Conservation (phyloP, 2,329 filamentous ascomycete species). For the Fusarium haematococcum region DNA sequence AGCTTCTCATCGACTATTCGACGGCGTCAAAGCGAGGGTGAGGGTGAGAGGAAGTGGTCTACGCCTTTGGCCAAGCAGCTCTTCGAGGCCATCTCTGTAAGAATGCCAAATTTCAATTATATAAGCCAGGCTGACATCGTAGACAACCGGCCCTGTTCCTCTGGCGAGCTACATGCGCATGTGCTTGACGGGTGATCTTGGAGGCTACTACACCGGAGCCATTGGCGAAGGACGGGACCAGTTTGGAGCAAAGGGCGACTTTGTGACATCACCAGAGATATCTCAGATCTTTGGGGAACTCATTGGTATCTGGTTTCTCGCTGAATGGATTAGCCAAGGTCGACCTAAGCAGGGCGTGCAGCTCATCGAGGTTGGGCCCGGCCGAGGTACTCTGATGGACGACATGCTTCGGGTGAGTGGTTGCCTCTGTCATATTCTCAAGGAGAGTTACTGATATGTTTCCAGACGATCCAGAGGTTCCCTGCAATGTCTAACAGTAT, state of each 20-base stretch:
- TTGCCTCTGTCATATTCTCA: too few relatives aligned
- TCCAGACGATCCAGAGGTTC: constrained; percentile 85
- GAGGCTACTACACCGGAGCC: constrained; percentile 91
- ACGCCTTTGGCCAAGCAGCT: constrained; percentile 91
- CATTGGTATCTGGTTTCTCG: constrained; percentile 92
- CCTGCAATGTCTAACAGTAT: constrained; percentile 80
- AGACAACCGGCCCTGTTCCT: constrained; percentile 87
- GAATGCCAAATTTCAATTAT: background rate
- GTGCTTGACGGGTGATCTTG: constrained; percentile 90
- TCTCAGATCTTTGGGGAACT: constrained; percentile 97
- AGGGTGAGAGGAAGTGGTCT: constrained; percentile 78
- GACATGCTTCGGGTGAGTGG: constrained; percentile 87
- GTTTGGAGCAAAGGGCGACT: constrained; percentile 94
- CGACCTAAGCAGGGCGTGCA: constrained; percentile 79
- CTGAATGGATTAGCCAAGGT: constrained; percentile 96
- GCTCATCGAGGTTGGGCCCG: constrained; percentile 93
- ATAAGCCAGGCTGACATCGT: background rate
- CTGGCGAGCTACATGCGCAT: constrained; percentile 98
- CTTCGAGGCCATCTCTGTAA: constrained; percentile 85
- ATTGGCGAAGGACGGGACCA: constrained; percentile 79
- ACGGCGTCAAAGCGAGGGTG: constrained; percentile 27
- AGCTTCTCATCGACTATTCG: constrained; percentile 43
- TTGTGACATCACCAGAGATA: constrained; percentile 97
- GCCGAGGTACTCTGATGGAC: constrained; percentile 95
- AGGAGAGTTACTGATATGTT: background rate